phyloP scores from a whole-genome alignment of 805 yeast genomes.

The Candida glaebosa region DNA sequence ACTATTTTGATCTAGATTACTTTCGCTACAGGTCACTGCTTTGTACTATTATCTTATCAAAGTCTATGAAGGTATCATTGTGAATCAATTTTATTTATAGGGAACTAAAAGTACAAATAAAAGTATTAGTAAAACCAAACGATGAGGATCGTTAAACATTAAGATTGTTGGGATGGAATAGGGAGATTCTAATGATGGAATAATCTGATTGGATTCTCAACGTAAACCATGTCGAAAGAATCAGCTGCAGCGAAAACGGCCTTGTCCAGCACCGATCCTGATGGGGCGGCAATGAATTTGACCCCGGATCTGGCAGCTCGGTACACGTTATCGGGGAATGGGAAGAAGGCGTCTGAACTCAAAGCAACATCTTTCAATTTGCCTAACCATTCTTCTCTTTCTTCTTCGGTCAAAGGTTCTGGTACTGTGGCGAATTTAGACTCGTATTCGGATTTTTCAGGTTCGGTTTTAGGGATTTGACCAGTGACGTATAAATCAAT shows the following conservation, averaged over 20 bases:
- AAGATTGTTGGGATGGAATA: no score
- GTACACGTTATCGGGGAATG: conserved; percentile 98
- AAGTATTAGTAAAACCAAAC: background rate
- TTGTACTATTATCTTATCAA: background rate
- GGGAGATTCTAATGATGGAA: conserved; percentile 91
- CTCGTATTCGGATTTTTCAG: conserved; percentile 90
- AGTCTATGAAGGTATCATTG: background rate
- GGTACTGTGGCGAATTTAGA: conserved; percentile 85
- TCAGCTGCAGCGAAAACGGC: conserved; percentile 96
- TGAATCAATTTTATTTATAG: no score
- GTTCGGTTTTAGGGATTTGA: conserved; percentile 88
- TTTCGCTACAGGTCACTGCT: no score
- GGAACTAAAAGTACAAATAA: background rate
- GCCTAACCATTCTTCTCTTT: conserved; percentile 82
- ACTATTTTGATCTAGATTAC: no score
- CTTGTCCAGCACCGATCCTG: conserved; percentile 97
- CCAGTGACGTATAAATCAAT: conserved; percentile 90
- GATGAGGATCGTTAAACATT: background rate
- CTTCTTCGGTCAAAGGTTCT: conserved; percentile 73
- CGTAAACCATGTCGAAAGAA: conserved; percentile 82
- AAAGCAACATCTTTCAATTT: conserved; percentile 84
- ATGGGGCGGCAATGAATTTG: conserved; percentile 92
- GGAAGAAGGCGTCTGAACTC: conserved; percentile 99
- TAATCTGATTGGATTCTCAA: conserved; percentile 94
- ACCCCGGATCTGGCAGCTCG: conserved; percentile 97